phyloP scores from a whole-genome alignment of 2,329 filamentous ascomycete genomes.

The Allantophomopsis cytisporea region DNA sequence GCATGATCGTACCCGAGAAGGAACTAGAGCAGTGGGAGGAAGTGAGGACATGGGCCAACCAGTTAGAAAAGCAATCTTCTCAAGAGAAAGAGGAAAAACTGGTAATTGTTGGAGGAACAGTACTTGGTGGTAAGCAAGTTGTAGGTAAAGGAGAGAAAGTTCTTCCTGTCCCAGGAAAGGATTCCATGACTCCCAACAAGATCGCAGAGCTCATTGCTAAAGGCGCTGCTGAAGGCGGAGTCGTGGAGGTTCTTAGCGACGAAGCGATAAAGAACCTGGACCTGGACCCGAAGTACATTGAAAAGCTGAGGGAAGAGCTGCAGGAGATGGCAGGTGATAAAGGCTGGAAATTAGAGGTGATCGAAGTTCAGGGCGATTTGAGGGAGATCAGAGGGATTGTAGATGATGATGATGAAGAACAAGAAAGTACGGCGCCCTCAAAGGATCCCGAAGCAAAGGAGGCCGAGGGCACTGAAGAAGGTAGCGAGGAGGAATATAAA shows the following conservation, averaged over 20 bases:
- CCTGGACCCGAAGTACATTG: conserved; percentile 41
- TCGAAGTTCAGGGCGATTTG: conserved; percentile 47
- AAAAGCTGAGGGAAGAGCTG: conserved; percentile 55
- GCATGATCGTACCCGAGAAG: conserved; percentile 38
- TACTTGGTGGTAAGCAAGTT: neutral
- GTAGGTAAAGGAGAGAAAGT: neutral
- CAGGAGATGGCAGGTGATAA: conserved; percentile 55
- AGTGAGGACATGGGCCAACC: conserved; percentile 22
- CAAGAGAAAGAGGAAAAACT: neutral
- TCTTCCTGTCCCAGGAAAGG: neutral
- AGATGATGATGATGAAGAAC: conserved; percentile 37
- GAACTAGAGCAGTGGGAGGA: conserved; percentile 13
- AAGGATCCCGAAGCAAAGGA: conserved; percentile 33
- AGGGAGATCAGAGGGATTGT: conserved; percentile 60
- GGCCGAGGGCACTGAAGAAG: conserved; percentile 17
- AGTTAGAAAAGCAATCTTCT: conserved; percentile 2
- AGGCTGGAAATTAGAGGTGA: conserved; percentile 70
- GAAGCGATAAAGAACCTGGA: conserved; percentile 57
- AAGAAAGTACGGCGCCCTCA: conserved; percentile 47
- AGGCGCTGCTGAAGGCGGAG: conserved; percentile 9
- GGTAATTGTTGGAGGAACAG: neutral
- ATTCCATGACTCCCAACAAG: neutral
- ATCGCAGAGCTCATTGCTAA: conserved; percentile 7
- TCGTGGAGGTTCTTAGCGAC: conserved; percentile 31
- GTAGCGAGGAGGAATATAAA: conserved; percentile 37